Percentiles rank a stretch among this genome's conserved stretches.
Conservation (phyloP, 169 alveolate genomes). For the Theileria orientalis region DNA sequence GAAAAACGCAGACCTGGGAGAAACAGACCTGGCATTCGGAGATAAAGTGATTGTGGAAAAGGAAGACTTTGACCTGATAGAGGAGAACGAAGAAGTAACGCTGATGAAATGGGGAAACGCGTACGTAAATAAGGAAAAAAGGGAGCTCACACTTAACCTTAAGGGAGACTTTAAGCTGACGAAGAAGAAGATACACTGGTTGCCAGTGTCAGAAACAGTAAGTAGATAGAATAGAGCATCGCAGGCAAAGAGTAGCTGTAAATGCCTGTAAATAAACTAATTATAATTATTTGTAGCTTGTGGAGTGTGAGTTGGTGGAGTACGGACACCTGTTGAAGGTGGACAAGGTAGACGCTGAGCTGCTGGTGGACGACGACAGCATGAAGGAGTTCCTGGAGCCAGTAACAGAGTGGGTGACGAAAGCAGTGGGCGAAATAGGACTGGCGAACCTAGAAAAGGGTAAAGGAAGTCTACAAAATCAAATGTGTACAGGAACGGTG, state of each 20-base stretch:
- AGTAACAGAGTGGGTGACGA: conserved; percentile 75
- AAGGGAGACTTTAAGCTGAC: conserved; percentile 91
- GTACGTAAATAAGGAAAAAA: conserved; percentile 72
- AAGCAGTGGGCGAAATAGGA: conserved; percentile 81
- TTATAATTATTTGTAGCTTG: conserved; percentile 46
- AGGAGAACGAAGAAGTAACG: conserved; percentile 92
- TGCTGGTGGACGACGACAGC: conserved; percentile 65
- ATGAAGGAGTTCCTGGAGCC: conserved; percentile 61
- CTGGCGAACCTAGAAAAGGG: conserved; percentile 64
- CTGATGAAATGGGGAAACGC: conserved; percentile 96
- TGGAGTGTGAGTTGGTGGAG: conserved; percentile 83
- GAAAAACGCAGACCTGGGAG: conserved; percentile 90
- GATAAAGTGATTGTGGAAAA: conserved; percentile 81
- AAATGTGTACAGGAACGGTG: conserved; percentile 72
- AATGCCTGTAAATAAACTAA: too few relatives aligned
- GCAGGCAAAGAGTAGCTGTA: too few relatives aligned
- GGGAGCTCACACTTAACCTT: conserved; percentile 79
- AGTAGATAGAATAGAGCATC: conserved; percentile 46
- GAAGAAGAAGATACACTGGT: conserved; percentile 90
- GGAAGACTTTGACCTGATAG: conserved; percentile 88
- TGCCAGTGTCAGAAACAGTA: conserved; percentile 66
- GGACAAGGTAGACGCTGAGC: conserved; percentile 88
- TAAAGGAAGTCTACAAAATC: background rate
- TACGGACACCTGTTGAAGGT: conserved; percentile 92
- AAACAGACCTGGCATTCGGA: conserved; percentile 75